phyloP scores from a whole-genome alignment of 2,329 filamentous ascomycete species.

The Orbilia ellipsospora region DNA sequence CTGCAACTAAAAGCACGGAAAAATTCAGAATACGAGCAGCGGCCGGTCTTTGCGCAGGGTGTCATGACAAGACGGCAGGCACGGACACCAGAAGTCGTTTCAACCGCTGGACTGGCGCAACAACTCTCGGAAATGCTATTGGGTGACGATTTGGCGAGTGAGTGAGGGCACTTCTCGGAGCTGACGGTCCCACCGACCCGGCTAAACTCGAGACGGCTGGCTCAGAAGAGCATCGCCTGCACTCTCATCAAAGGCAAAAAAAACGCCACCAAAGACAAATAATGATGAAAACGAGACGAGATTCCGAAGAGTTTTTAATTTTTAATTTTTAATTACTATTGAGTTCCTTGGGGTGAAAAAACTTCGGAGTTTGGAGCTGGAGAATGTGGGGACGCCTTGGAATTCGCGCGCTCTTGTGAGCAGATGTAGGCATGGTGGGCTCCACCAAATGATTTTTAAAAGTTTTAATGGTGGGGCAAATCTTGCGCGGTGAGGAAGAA shows the following conservation, averaged over 20 bases:
- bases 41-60: slow-evolving; percentile 34
- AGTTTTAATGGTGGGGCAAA: no score
- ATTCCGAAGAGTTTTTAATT: slow-evolving; percentile 13
- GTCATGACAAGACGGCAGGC: slow-evolving; percentile 20
- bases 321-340: no score
- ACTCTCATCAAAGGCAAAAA: slow-evolving; percentile 41
- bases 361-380: slow-evolving; percentile 19
- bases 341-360: not conserved
- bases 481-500: no score
- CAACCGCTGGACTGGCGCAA: slow-evolving; percentile 43
- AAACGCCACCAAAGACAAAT: slow-evolving; percentile 35
- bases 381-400: not conserved
- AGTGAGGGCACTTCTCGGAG: slow-evolving; percentile 40
- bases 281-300: slow-evolving; percentile 22
- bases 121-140: slow-evolving; percentile 10
- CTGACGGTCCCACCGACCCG: slow-evolving; percentile 47
- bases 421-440: no score
- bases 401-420: no score
- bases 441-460: no score
- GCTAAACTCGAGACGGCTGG: slow-evolving; percentile 47
- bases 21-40: slow-evolving; percentile 53
- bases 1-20: slow-evolving; percentile 34
- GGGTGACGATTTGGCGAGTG: slow-evolving; percentile 14
- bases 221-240: slow-evolving; percentile 45
- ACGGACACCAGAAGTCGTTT: slow-evolving; percentile 20